phyloP scores from a whole-genome alignment of 345 rosid genomes.

The Arabidopsis arenosa region DNA sequence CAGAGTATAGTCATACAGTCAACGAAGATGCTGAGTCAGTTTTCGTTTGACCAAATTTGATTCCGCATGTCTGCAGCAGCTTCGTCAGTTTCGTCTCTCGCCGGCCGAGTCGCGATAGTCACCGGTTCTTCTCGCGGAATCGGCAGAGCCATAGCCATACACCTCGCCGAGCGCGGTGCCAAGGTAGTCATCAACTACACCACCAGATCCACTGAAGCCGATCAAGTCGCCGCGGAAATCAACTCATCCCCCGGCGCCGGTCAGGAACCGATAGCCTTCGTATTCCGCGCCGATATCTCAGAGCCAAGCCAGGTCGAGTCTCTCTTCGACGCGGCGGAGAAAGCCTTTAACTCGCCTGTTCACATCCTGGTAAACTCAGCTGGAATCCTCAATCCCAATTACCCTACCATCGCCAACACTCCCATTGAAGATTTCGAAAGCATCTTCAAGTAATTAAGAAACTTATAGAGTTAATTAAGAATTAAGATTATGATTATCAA shows the following conservation, averaged over 20 bases:
- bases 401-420: conserved; percentile 63
- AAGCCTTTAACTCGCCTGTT: conserved; percentile 55
- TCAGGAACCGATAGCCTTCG: conserved; percentile 44
- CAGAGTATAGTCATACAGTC: neutral
- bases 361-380: conserved; percentile 73
- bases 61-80: conserved; percentile 11
- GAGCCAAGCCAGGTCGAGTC: conserved; percentile 65
- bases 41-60: neutral
- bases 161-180: conserved; percentile 73
- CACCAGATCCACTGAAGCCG: conserved; percentile 60
- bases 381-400: conserved; percentile 59
- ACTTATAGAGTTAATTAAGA: conserved; percentile 1
- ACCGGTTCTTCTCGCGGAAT: conserved; percentile 82
- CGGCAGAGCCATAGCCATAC: conserved; percentile 64
- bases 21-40: conserved; percentile 3
- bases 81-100: conserved; percentile 43
- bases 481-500: conserved; percentile 1
- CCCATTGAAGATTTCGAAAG: conserved; percentile 65
- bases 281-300: conserved; percentile 60
- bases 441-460: conserved; percentile 35
- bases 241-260: conserved; percentile 43
- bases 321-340: conserved; percentile 67
- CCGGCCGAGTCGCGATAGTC: conserved; percentile 67
- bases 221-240: conserved; percentile 54
- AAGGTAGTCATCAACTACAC: conserved; percentile 62